Conservation (phyloP, 106 monocot genomes). For the Dactylorhiza incarnata region DNA sequence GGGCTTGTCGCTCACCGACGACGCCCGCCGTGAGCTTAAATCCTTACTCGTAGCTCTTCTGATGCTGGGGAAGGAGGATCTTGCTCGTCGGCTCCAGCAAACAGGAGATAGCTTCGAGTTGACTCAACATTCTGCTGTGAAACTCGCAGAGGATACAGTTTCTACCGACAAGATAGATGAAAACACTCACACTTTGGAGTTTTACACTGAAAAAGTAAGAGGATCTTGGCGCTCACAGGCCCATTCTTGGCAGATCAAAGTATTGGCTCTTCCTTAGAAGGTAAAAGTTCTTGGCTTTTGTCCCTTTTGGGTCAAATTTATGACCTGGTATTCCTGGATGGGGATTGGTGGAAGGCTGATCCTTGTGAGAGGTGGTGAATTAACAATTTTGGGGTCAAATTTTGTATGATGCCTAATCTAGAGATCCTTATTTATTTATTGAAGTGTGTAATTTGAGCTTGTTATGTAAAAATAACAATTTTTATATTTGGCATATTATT, state of each 20-base stretch:
- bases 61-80: conserved; percentile 60
- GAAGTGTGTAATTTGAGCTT: too few species aligned
- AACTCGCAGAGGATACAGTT: conserved; percentile 67
- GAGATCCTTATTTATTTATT: too few species aligned
- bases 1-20: conserved; percentile 42
- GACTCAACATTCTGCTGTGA: conserved; percentile 64
- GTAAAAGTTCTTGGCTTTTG: conserved; percentile 4
- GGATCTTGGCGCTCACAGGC: neutral
- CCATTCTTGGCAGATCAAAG: conserved; percentile 36
- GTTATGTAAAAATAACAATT: too few species aligned
- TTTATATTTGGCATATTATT: too few species aligned
- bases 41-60: conserved; percentile 43
- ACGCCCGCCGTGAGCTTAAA: conserved; percentile 47
- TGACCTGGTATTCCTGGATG: too few species aligned
- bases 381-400: too few species aligned
- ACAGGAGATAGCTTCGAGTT: conserved; percentile 45
- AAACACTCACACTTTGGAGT: conserved; percentile 51
- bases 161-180: conserved; percentile 51
- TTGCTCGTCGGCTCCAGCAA: conserved; percentile 56
- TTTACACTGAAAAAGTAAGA: conserved; percentile 40
- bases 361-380: neutral
- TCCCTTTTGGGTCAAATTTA: neutral
- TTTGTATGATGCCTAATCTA: too few species aligned
- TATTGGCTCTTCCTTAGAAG: conserved; percentile 24
- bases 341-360: neutral